A percentile compares a stretch with the other conserved stretches of the same genome.
phyloP scores from a whole-genome alignment of 108 stramenopile species.

The Cyclotella cryptica region DNA sequence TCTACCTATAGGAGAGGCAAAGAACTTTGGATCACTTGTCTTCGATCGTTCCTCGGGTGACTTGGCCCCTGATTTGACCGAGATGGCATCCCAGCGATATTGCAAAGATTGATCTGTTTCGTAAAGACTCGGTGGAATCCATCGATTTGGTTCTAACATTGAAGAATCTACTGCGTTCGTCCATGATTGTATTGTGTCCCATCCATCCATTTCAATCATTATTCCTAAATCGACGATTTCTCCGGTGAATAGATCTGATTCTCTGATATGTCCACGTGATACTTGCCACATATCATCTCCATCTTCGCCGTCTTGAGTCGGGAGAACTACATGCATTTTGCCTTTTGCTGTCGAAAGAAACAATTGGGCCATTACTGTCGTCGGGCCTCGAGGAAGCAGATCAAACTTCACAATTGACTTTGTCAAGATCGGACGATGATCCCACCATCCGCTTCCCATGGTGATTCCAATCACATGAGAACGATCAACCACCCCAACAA shows the following conservation, averaged over 20 bases:
- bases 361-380: slow-evolving; percentile 40
- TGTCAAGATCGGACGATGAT: slow-evolving; percentile 34
- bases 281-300: slow-evolving; percentile 32
- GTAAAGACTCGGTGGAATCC: slow-evolving; percentile 21
- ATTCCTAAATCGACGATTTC: slow-evolving; percentile 37
- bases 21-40: neutral
- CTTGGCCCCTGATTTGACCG: slow-evolving; percentile 19
- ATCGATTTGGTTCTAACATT: slow-evolving; percentile 3
- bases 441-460: slow-evolving; percentile 52
- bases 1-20: slow-evolving; percentile 31
- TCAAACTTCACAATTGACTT: slow-evolving; percentile 24
- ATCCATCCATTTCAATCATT: slow-evolving; percentile 25
- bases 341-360: slow-evolving; percentile 6
- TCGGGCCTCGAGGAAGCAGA: slow-evolving; percentile 25
- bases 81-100: slow-evolving; percentile 12
- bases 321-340: neutral
- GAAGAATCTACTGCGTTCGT: neutral
- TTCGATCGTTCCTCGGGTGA: neutral
- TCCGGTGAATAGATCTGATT: slow-evolving; percentile 49
- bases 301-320: neutral
- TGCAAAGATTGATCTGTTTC: slow-evolving; percentile 13
- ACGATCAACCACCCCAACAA: neutral
- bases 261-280: slow-evolving; percentile 28
- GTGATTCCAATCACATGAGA: slow-evolving; percentile 33
- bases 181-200: slow-evolving; percentile 33